Base-by-base conservation (phyloP, 257 asterid species). In the Capsicum baccatum region DNA sequence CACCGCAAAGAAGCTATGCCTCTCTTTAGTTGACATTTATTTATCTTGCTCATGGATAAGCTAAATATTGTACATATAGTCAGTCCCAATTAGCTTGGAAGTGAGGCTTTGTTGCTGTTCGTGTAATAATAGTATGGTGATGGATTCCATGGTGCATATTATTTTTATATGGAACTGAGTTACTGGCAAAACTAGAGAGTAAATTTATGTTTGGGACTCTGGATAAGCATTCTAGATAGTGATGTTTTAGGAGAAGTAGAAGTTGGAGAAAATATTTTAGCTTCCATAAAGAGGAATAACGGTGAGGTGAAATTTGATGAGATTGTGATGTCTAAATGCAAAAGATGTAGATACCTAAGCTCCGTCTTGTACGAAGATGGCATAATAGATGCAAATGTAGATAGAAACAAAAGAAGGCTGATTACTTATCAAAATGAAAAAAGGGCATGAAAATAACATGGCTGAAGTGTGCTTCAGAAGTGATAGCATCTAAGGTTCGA, bases 181-280 rank as follows among this genome's bases (percentile, higher is more conserved):
- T 50, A 52, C 21, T 50, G 47, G 21, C 4, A 2, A 15, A 74
- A 21, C 21, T 13, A 74, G 60, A 48, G 60, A 74, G 42, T 48
- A 13, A 52, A 74, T 48, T 19, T 19, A 19, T 48, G 60, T 74
- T 74, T 50, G 44, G n/a, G 58, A 74, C 48, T 52, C 35, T 52
- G 63, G 48, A 52, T 76, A 50, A 76, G 21, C 63, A 76, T 33
- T 78, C 48, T 78, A 33, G 82, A 54, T 26, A 74, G 60, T 15
- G 64, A 78, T 9, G 66, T 54, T 78, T 54, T 33, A 54, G 64
- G 66, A 54, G 14, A 54, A 54, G 82, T 54, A 54, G 50, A 76
- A 52, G 81, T 52, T 26, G 33, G 64, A 78, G 15, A 54, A 26
- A 55, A 78, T 33, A 78, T 54, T 78, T 57, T 78, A 78, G 66